Evolutionary conservation across 1,139 yeast species (phyloP).

Genomic region (Blastobotrys arbuscula): DNA sequence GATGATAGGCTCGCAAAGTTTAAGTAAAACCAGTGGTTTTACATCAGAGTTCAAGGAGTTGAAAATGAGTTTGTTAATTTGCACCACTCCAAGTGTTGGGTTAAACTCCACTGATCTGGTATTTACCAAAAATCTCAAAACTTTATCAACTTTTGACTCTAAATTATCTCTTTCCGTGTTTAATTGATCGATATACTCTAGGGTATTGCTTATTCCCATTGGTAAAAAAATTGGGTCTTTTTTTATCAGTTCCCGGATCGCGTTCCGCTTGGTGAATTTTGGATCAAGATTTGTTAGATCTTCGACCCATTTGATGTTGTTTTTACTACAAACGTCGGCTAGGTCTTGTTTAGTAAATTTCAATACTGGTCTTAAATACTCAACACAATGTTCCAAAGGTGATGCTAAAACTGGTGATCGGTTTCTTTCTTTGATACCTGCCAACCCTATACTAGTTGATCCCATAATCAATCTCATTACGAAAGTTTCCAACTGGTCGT

Average conservation of each 20-base stretch:
- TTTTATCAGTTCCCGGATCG: conserved; percentile 27
- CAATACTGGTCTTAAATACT: conserved; percentile 50
- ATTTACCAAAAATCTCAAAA: background rate
- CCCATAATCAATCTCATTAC: conserved; percentile 49
- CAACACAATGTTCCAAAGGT: conserved; percentile 21
- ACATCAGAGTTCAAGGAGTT: background rate
- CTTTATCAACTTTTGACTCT: conserved; percentile 1
- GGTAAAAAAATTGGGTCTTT: background rate
- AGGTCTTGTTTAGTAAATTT: conserved; percentile 42
- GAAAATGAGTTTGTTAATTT: background rate
- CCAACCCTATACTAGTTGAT: conserved; percentile 57
- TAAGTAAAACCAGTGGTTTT: conserved; percentile 10
- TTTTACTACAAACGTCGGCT: conserved; percentile 40
- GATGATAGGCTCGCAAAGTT: conserved; percentile 10
- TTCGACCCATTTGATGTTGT: conserved; percentile 55
- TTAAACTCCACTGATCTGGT: conserved; percentile 1
- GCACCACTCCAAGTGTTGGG: conserved; percentile 4
- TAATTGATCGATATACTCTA: conserved; percentile 7
- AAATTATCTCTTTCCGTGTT: background rate
- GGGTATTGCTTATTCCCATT: background rate
- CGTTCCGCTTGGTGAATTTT: conserved; percentile 51
- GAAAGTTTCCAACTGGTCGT: conserved; percentile 72
- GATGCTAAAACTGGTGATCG: conserved; percentile 23
- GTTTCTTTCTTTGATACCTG: conserved; percentile 33
- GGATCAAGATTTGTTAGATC: conserved; percentile 59